Conservation (phyloP, 2,329 filamentous ascomycete genomes). For the Exophiala viscosa region DNA sequence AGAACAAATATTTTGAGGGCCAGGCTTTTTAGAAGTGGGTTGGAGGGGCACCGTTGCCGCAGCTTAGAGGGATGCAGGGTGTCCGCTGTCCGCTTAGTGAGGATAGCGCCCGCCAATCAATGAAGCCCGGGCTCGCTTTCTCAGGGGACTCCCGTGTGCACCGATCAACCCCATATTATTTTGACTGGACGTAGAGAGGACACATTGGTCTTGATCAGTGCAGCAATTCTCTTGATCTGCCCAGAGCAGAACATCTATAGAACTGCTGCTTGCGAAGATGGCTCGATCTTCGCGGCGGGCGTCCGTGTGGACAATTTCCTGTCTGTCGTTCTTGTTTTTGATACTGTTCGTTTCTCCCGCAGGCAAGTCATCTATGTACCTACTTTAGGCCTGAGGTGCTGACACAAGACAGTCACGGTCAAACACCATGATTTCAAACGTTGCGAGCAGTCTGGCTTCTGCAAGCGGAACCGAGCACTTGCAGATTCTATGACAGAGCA, state of each 20-base stretch:
- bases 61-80: conserved; percentile 4
- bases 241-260: background rate
- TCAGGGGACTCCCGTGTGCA: background rate
- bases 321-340: conserved; percentile 55
- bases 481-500: conserved; percentile 70
- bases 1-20: conserved; percentile 21
- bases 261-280: conserved; percentile 11
- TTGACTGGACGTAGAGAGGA: conserved; percentile 1
- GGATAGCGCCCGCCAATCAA: background rate
- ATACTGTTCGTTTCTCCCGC: conserved; percentile 61
- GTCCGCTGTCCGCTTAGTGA: background rate
- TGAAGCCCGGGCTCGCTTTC: background rate
- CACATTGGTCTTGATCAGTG: conserved; percentile 8
- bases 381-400: conserved; percentile 2
- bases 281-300: conserved; percentile 24
- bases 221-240: background rate
- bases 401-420: conserved; percentile 62
- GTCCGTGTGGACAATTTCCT: conserved; percentile 46
- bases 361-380: conserved; percentile 48
- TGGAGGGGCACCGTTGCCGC: conserved; percentile 7
- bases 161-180: background rate
- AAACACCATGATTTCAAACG: conserved; percentile 98
- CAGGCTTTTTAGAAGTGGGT: conserved; percentile 7
- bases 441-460: conserved; percentile 93
- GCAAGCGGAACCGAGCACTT: conserved; percentile 86